A percentile compares a stretch with the other conserved stretches of the same genome.
phyloP scores from a whole-genome alignment of 768 basidiomycete genomes.

The Paxillus rubicundulus region DNA sequence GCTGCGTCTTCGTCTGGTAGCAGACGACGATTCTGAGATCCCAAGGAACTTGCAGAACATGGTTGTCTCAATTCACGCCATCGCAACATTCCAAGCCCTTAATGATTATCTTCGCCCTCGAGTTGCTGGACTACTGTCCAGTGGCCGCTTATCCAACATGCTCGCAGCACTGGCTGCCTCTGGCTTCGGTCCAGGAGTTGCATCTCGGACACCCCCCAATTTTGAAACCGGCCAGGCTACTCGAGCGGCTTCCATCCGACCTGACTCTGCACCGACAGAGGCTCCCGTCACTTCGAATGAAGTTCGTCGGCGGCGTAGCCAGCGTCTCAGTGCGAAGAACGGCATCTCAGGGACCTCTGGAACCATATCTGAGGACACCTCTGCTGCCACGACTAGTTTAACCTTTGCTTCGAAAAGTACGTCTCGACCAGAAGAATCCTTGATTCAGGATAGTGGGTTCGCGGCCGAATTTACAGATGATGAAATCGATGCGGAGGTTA shows the following conservation, averaged over 20 bases:
- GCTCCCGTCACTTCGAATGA: constrained; percentile 37
- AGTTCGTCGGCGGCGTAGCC: constrained; percentile 71
- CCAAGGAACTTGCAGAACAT: constrained; percentile 86
- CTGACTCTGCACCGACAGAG: constrained; percentile 35
- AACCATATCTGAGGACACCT: constrained; percentile 11
- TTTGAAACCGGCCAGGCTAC: constrained; percentile 30
- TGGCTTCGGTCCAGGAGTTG: constrained; percentile 56
- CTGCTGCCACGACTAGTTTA: constrained; percentile 23
- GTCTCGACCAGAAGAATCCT: constrained; percentile 43
- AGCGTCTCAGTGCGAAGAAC: constrained; percentile 75
- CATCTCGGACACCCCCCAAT: constrained; percentile 37
- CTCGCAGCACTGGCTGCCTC: constrained; percentile 85
- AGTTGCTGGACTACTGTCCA: constrained; percentile 66
- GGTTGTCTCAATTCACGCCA: constrained; percentile 96
- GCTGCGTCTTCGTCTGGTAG: constrained; percentile 84
- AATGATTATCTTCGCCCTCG: constrained; percentile 95
- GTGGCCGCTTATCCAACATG: constrained; percentile 77
- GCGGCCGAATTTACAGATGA: constrained; percentile 81
- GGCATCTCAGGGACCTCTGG: constrained; percentile 21
- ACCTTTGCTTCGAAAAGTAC: constrained; percentile 26
- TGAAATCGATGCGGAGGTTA: constrained; percentile 74
- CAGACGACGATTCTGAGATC: constrained; percentile 84
- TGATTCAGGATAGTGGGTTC: constrained; percentile 61
- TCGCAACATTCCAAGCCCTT: constrained; percentile 95
- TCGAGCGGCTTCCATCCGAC: constrained; percentile 24